phyloP scores from a whole-genome alignment of 805 yeast genomes.

The Saturnispora bothae region DNA sequence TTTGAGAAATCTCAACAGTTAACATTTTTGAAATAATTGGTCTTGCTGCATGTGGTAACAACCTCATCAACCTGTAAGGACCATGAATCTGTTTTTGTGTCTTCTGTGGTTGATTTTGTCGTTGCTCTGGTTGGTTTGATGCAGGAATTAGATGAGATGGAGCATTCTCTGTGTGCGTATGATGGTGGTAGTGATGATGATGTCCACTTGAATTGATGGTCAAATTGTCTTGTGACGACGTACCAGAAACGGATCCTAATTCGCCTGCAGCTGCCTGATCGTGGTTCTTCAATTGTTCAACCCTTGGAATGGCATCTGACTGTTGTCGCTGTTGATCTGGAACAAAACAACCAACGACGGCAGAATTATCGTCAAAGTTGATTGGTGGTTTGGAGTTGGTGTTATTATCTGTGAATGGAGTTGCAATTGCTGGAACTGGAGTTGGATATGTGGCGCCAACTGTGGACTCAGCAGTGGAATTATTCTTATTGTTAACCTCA shows the following conservation, averaged over 20 bases:
- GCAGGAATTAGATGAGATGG: constrained; percentile 1
- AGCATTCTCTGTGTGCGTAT: constrained; percentile 4
- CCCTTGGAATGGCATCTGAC: not conserved
- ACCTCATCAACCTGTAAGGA: constrained; percentile 70
- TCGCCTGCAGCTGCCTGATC: not conserved
- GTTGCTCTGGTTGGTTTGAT: constrained; percentile 23
- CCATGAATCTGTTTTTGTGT: constrained; percentile 59
- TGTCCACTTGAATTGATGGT: constrained; percentile 22
- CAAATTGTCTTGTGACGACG: not conserved
- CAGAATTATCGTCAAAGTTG: not conserved
- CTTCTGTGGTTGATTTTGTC: constrained; percentile 26
- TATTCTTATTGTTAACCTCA: not conserved
- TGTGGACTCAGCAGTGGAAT: not conserved
- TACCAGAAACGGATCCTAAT: constrained; percentile 12
- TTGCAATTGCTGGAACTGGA: too few relatives aligned
- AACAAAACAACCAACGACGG: not conserved
- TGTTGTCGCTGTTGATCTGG: too few relatives aligned
- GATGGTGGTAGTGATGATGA: constrained; percentile 20
- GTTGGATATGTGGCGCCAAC: not conserved
- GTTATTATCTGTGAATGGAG: too few relatives aligned
- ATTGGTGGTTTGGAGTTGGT: not conserved
- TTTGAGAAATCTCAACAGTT: constrained; percentile 43
- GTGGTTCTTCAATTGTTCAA: not conserved
- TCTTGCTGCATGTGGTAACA: constrained; percentile 75
- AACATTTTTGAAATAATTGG: constrained; percentile 63